Conservation (phyloP, 2,329 filamentous ascomycete species). For the Xylariales sp. region DNA sequence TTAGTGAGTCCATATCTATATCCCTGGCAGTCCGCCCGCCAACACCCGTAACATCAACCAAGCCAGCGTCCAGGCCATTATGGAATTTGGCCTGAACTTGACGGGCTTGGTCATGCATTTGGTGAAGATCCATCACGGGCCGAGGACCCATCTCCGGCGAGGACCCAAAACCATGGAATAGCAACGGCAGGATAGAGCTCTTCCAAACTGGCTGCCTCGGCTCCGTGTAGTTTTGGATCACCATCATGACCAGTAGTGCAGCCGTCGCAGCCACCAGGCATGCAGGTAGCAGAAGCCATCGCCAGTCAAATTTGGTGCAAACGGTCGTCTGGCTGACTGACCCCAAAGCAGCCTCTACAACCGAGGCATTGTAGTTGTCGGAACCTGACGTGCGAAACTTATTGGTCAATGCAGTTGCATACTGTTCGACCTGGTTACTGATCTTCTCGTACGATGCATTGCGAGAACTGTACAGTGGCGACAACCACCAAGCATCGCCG, state of each 20-base stretch:
- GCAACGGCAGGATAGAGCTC: conserved; percentile 14
- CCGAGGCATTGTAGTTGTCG: conserved; percentile 5
- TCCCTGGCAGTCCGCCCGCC: not conserved
- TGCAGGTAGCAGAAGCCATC: conserved; percentile 16
- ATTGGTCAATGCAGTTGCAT: conserved; percentile 15
- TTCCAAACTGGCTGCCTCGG: conserved; percentile 15
- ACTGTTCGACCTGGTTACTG: conserved; percentile 11
- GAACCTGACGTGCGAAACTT: conserved; percentile 15
- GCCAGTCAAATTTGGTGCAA: conserved; percentile 16
- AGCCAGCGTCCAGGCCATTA: conserved; percentile 12
- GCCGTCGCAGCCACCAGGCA: conserved; percentile 10
- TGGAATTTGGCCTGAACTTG: conserved; percentile 10
- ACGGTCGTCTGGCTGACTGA: conserved; percentile 13
- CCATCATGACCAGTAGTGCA: conserved; percentile 9
- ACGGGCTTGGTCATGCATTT: conserved; percentile 10
- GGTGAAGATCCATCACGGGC: conserved; percentile 12
- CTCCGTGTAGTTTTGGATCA: conserved; percentile 10
- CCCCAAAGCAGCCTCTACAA: conserved; percentile 8
- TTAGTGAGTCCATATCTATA: conserved; percentile 4
- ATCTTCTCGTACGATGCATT: conserved; percentile 12
- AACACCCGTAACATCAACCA: conserved; percentile 9
- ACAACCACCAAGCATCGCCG: conserved; percentile 13
- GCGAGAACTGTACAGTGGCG: conserved; percentile 11
- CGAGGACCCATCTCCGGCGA: not conserved
- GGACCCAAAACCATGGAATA: conserved; percentile 14